Evolutionary conservation across 116 monocot species (phyloP), one percentile per base, ranked within the genome.

Genomic region (Trichopus zeylanicus): DNA sequence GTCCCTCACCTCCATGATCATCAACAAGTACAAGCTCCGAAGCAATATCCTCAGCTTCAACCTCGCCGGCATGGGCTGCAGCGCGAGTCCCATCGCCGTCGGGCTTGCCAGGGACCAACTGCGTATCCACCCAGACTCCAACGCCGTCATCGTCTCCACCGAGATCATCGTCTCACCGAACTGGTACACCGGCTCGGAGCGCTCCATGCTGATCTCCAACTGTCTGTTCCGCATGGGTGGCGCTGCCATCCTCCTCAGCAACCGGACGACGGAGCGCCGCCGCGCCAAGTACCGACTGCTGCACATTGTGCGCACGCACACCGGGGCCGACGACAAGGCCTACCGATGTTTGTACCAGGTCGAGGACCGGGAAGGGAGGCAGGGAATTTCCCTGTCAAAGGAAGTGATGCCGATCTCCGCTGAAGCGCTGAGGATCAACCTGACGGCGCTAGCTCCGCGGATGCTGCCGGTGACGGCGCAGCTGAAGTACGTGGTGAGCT

Each of bases 221-320:
- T 16, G 16, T 6, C 9, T 84, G 62, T 84, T 84, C 76, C 84
- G 84, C 15, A 70, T 79, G 78, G 84, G 84, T 59, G 76, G 76
- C 19, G 80, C 80, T 16, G 79, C 85, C 57, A 46, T 72, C 52
- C 79, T 85, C 23, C 76, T 85, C 49, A 79, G 80, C 51, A 85
- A 76, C 76, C 55, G 70, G 20, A 54, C 28, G 1, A 38, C 73
- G 0, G 80, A 76, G 55, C 48, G 69, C 27, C 53, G 22, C 11
- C 65, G 63, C 18, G 62, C 85, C 39, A 85, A 85, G 67, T 80
- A 80, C 73, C 69, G 56, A 34, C 76, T 85, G 9, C 7, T 70
- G 29, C 76, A 73, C 68, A 63, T 70, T 0, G 56, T 85, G 2
- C 72, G 85, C 3, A 80, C 79, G 20, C 85, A 85, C 76, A 73